Conservation (phyloP, 306 rosid genomes). For the Quercus suber region DNA sequence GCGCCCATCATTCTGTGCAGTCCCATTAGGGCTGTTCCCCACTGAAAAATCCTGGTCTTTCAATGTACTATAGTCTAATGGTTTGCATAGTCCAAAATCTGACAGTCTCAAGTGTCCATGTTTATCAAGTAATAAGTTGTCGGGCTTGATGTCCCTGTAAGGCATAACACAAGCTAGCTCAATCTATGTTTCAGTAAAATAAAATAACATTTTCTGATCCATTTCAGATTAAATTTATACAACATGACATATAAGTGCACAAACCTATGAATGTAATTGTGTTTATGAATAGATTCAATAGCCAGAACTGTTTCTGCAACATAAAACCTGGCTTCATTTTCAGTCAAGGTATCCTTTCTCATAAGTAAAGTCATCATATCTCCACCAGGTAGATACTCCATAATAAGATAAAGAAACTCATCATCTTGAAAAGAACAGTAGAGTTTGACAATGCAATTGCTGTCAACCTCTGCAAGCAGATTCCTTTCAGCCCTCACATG, state of each 20-base stretch:
- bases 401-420: conserved; percentile 84
- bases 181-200: conserved; percentile 1
- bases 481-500: conserved; percentile 98
- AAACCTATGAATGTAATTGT: conserved; percentile 93
- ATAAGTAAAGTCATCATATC: conserved; percentile 99
- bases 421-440: conserved; percentile 97
- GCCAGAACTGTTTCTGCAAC: conserved; percentile 89
- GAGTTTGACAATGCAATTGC: conserved; percentile 93
- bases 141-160: conserved; percentile 97
- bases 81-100: conserved; percentile 98
- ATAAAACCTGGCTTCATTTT: conserved; percentile 93
- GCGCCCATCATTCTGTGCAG: conserved; percentile 55
- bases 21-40: conserved; percentile 51
- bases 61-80: conserved; percentile 85
- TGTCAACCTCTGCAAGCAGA: conserved; percentile 98
- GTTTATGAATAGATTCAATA: conserved; percentile 91
- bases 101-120: conserved; percentile 91
- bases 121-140: conserved; percentile 92
- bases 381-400: conserved; percentile 99
- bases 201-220: conserved; percentile 10
- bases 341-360: conserved; percentile 96
- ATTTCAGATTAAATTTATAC: neutral
- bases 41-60: conserved; percentile 73
- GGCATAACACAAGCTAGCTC: conserved; percentile 21
- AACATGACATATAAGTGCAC: conserved; percentile 5